Evolutionary conservation across 345 rosid genomes (phyloP).

Genomic region (Brassica rapa): DNA sequence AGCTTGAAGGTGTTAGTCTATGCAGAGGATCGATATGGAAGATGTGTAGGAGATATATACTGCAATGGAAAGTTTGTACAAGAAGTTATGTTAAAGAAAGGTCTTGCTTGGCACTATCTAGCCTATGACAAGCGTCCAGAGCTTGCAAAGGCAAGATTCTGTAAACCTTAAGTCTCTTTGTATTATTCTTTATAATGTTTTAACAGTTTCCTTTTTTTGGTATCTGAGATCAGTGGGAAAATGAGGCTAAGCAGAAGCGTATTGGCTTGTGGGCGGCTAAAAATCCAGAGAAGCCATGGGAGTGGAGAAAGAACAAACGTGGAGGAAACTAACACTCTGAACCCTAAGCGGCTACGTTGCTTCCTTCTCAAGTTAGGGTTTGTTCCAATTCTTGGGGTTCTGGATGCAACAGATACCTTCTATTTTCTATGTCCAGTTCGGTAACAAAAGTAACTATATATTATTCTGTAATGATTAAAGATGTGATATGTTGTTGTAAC

Average conservation of each 20-base stretch:
- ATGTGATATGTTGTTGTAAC: conserved; percentile 24
- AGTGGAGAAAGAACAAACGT: conserved; percentile 73
- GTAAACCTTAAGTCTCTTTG: conserved; percentile 6
- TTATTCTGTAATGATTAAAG: conserved; percentile 6
- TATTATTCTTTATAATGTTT: neutral
- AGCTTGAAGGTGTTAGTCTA: conserved; percentile 64
- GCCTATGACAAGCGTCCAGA: conserved; percentile 64
- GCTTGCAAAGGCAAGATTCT: conserved; percentile 53
- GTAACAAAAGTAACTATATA: conserved; percentile 5
- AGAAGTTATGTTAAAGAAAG: conserved; percentile 83
- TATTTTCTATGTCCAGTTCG: conserved; percentile 4
- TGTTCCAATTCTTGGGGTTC: neutral
- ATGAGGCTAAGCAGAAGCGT: conserved; percentile 63
- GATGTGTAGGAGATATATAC: conserved; percentile 72
- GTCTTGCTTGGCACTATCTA: conserved; percentile 83
- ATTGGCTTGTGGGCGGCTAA: conserved; percentile 73
- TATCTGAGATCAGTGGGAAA: conserved; percentile 65
- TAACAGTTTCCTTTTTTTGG: neutral
- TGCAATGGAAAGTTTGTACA: conserved; percentile 59
- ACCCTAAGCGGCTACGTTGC: neutral
- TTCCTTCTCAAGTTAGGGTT: neutral
- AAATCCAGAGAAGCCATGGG: conserved; percentile 88
- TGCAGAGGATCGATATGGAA: conserved; percentile 64
- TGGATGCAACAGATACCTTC: neutral
- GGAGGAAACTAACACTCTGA: conserved; percentile 24